phyloP scores from a whole-genome alignment of 202 grass and related monocot species.

The Saccharum hybrid region DNA sequence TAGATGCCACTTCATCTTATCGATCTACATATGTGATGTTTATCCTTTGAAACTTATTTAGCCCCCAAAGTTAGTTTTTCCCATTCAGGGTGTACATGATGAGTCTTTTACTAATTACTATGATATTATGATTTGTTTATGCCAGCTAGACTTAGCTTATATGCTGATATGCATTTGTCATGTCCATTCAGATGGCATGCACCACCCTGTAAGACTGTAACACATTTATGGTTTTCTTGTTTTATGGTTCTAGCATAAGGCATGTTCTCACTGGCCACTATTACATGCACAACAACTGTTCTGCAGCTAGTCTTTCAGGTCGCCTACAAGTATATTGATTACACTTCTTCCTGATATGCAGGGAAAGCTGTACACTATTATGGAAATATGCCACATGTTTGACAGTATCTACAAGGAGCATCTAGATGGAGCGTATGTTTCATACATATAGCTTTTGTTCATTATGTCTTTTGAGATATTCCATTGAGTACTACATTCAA shows the following conservation, averaged over 20 bases:
- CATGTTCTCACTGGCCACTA: neutral
- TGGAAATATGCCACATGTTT: too few relatives aligned
- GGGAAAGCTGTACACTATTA: too few relatives aligned
- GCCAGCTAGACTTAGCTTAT: neutral
- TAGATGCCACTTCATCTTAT: neutral
- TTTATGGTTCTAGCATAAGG: conserved; percentile 9
- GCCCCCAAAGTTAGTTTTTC: neutral
- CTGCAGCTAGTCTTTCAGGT: neutral
- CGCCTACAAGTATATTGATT: neutral
- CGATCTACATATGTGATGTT: neutral
- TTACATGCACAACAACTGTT: neutral
- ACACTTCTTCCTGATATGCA: conserved; percentile 43
- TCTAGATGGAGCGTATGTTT: too few relatives aligned
- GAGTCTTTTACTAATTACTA: neutral
- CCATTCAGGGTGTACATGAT: neutral
- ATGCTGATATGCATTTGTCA: conserved; percentile 5
- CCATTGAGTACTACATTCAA: too few relatives aligned
- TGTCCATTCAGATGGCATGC: neutral
- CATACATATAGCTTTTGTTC: too few relatives aligned
- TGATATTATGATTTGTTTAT: neutral
- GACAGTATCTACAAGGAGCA: too few relatives aligned
- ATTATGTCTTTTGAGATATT: too few relatives aligned
- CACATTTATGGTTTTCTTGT: neutral
- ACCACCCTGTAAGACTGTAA: too few relatives aligned
- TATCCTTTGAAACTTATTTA: neutral